Percentiles rank a stretch among this genome's conserved stretches.
Evolutionary conservation across 1,284 basidiomycete species (phyloP).

Genomic region (Pseudozyma pruni): DNA sequence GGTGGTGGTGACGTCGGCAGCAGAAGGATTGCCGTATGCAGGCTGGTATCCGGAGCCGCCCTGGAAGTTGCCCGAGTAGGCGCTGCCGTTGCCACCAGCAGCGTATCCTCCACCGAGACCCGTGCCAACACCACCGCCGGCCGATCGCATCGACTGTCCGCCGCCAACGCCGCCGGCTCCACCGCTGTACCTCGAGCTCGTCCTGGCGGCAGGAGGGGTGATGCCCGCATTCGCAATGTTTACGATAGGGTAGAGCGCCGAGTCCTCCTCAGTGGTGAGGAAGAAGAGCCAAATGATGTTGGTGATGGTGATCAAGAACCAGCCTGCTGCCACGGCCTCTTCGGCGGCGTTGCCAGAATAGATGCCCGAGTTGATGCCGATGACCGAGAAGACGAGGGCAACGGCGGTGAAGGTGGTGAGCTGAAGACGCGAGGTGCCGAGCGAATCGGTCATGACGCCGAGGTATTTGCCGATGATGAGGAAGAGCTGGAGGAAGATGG

Average conservation of each 20-base stretch:
- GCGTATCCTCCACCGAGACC: constrained; percentile 34
- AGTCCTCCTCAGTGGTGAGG: constrained; percentile 94
- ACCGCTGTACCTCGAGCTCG: constrained; percentile 18
- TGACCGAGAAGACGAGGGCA: constrained; percentile 85
- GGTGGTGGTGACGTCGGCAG: constrained; percentile 56
- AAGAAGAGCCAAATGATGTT: constrained; percentile 90
- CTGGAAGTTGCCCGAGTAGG: constrained; percentile 43
- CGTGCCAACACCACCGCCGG: constrained; percentile 12
- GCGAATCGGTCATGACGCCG: constrained; percentile 83
- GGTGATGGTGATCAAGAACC: constrained; percentile 89
- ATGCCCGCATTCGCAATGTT: constrained; percentile 88
- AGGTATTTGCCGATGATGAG: constrained; percentile 82
- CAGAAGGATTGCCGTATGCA: constrained; percentile 59
- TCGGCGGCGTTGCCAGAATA: constrained; percentile 38
- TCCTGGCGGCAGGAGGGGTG: constrained; percentile 78
- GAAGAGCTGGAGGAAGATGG: constrained; percentile 83
- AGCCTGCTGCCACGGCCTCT: constrained; percentile 85
- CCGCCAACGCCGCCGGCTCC: constrained; percentile 9
- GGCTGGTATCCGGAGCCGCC: constrained; percentile 53
- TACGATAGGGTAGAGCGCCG: constrained; percentile 82
- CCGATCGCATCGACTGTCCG: constrained; percentile 33
- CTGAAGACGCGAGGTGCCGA: constrained; percentile 83
- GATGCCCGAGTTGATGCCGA: constrained; percentile 75
- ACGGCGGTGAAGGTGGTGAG: constrained; percentile 87
- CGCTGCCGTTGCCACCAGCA: constrained; percentile 39